A percentile compares a stretch with the other conserved stretches of the same genome.
phyloP scores from a whole-genome alignment of 441 rosid genomes.

The Arabidopsis hybrid region DNA sequence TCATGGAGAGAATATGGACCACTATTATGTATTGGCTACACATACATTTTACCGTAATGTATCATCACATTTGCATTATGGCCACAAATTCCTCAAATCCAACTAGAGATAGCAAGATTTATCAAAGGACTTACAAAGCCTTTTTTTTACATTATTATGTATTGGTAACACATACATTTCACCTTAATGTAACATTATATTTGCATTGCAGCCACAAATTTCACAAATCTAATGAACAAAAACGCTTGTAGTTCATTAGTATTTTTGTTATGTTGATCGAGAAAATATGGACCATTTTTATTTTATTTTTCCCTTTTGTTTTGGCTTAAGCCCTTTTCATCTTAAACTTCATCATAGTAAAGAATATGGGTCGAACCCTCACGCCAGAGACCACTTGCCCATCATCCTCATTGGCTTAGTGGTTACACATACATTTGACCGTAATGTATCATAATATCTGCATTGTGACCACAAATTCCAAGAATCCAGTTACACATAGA shows the following conservation, averaged over 20 bases:
- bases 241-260: not conserved
- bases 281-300: not conserved
- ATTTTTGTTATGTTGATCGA: not conserved
- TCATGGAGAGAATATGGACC: not conserved
- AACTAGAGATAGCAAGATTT: not conserved
- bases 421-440: slow-evolving; percentile 3
- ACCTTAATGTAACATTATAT: not conserved
- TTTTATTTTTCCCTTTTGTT: not conserved
- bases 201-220: not conserved
- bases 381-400: not conserved
- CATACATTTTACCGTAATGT: not conserved
- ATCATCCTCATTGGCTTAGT: not conserved
- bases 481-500: not conserved
- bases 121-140: no score
- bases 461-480: not conserved
- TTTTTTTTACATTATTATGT: not conserved
- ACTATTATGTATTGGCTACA: not conserved
- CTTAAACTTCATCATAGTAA: not conserved
- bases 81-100: not conserved
- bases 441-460: not conserved
- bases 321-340: not conserved
- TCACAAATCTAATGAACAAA: not conserved
- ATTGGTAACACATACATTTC: not conserved
- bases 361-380: not conserved
- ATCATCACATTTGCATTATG: not conserved